Percentiles rank a stretch among this genome's conserved stretches.
Conservation (phyloP, 2,329 filamentous ascomycete species). For the Hypocrella siamensis region DNA sequence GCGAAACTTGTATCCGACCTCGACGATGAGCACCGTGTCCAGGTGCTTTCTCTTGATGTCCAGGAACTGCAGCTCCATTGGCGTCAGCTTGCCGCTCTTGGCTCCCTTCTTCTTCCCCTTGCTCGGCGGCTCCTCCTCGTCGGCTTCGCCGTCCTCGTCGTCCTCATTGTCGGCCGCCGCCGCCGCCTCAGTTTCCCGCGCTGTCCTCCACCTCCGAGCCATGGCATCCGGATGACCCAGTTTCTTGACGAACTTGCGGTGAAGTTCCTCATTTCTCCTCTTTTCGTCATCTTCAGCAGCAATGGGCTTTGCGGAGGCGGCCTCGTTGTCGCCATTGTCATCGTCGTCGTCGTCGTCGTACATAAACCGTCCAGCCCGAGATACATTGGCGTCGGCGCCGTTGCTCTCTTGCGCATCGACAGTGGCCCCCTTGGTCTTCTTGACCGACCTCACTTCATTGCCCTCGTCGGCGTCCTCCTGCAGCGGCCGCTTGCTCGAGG, state of each 20-base stretch:
- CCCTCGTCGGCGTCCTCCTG: slow-evolving; percentile 28
- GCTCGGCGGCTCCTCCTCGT: slow-evolving; percentile 31
- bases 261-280: slow-evolving; percentile 53
- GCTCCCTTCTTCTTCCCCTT: slow-evolving; percentile 51
- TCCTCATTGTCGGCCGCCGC: slow-evolving; percentile 36
- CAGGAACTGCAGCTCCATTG: slow-evolving; percentile 83
- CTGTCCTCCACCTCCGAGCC: slow-evolving; percentile 43
- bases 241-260: slow-evolving; percentile 77
- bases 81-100: slow-evolving; percentile 70
- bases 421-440: slow-evolving; percentile 6
- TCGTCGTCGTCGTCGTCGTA: slow-evolving; percentile 28
- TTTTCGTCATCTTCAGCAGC: slow-evolving; percentile 32
- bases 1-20: slow-evolving; percentile 95
- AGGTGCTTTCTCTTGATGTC: slow-evolving; percentile 86
- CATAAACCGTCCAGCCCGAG: slow-evolving; percentile 35
- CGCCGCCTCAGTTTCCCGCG: slow-evolving; percentile 34
- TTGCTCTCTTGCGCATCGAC: slow-evolving; percentile 18
- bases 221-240: slow-evolving; percentile 76
- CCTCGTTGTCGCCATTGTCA: slow-evolving; percentile 17
- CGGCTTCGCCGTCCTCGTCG: slow-evolving; percentile 40
- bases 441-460: not conserved
- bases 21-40: slow-evolving; percentile 80
- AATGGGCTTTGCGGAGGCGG: slow-evolving; percentile 20
- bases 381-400: slow-evolving; percentile 15
- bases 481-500: slow-evolving; percentile 33